Conservation (phyloP, 139 green algal species). For the Micractinium conductrix region DNA sequence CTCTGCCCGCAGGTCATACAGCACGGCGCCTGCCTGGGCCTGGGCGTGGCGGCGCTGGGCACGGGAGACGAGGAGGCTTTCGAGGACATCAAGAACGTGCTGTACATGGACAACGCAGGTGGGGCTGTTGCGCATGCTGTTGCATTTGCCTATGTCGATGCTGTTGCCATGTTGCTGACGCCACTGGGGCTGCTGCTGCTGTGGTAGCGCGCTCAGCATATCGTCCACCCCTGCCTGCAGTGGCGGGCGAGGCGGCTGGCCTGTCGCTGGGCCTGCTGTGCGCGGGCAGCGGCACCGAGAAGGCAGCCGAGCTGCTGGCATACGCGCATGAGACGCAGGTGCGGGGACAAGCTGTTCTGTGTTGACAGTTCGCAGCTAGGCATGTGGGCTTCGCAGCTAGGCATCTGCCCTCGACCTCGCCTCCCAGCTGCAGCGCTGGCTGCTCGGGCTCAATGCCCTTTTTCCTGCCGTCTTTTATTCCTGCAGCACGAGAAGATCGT, state of each 20-base stretch:
- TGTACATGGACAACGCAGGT: constrained; percentile 90
- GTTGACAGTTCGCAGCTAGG: no score
- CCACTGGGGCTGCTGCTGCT: no score
- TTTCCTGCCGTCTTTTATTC: no score
- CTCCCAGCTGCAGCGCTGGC: no score
- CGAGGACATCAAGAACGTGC: constrained; percentile 95
- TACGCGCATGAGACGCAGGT: constrained; percentile 97
- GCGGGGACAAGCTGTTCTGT: no score
- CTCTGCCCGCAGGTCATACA: constrained; percentile 74
- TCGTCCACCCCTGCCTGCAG: constrained; percentile 27
- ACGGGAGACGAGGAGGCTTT: constrained; percentile 85
- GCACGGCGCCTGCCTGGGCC: constrained; percentile 96
- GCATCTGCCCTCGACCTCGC: no score
- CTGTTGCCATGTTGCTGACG: no score
- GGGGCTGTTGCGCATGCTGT: neutral
- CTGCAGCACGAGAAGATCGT: no score
- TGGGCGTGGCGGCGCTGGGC: constrained; percentile 93
- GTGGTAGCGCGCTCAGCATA: no score
- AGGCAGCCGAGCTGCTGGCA: constrained; percentile 88
- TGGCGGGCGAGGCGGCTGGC: constrained; percentile 84
- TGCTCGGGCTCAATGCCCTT: no score
- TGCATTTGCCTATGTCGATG: no score
- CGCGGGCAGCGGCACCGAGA: constrained; percentile 78
- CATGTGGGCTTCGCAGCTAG: no score
- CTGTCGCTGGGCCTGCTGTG: constrained; percentile 93